These are phyloP conservation scores for Magnusiomyces suaveolens DNA, from an alignment of 1,139 yeast species.

Conservation along the genomic window DNA sequence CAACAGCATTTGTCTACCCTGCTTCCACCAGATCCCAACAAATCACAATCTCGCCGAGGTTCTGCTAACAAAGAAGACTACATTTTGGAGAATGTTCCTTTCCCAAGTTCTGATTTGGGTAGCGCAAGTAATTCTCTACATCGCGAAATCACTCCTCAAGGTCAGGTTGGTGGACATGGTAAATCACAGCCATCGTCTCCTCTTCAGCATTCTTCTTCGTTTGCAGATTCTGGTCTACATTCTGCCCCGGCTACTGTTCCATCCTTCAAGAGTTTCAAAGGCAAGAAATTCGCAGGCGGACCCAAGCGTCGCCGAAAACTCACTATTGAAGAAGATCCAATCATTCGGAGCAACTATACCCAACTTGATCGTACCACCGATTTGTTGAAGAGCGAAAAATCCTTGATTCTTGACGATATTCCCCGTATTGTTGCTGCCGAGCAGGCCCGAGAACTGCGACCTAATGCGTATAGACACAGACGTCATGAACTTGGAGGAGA, in stretches of 20 bases:
- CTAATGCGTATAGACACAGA: constrained; percentile 17
- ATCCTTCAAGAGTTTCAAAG: constrained; percentile 1
- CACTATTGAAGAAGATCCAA: constrained; percentile 41
- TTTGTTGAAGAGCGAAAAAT: constrained; percentile 66
- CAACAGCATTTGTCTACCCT: neutral
- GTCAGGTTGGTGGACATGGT: neutral
- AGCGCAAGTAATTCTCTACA: neutral
- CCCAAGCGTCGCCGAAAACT: constrained; percentile 13
- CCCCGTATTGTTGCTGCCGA: constrained; percentile 96
- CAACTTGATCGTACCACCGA: constrained; percentile 49
- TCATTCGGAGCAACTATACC: constrained; percentile 23
- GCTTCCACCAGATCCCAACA: neutral
- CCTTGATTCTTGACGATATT: constrained; percentile 87
- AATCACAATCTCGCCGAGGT: neutral
- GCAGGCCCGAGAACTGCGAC: constrained; percentile 72
- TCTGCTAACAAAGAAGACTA: neutral
- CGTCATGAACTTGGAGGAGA: constrained; percentile 19
- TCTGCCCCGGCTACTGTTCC: neutral
- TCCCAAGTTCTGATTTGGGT: neutral
- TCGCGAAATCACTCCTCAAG: neutral
- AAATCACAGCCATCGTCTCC: constrained; percentile 1
- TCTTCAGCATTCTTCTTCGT: neutral
- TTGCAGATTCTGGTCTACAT: neutral
- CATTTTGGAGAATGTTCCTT: constrained; percentile 4
- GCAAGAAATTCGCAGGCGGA: constrained; percentile 3